Evolutionary conservation across 345 rosid species (phyloP), one percentile per base, ranked within the genome.

Genomic region (Jatropha curcas): DNA sequence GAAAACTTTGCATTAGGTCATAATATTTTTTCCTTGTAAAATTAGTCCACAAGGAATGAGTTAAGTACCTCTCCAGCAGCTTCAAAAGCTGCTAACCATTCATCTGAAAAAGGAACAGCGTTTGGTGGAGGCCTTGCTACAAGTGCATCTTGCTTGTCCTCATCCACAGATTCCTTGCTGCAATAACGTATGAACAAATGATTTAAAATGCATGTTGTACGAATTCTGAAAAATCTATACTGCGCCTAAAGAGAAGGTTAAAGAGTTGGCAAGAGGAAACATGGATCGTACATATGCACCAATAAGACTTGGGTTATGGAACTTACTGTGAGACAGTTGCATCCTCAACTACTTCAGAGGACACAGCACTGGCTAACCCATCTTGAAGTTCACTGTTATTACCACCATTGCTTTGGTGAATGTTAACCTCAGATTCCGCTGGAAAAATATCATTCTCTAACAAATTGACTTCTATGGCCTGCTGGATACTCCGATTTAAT

Each of bases 21-120:
- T 28, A n/a, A 43, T 50, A 33, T 39, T 35, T 16, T 2, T 55
- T 24, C 50, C 25, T 13, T 16, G 35, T 62, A 34, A 61, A 3
- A 45, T 14, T 60, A 59, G 12, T 25, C 41, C 33, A 66, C 60
- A 24, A 5, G 5, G 12, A 31, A 45, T 51, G 19, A 19, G 25
- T 19, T 30, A 39, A 72, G 53, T 88, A 95, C 98, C 99, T 92
- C 98, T 76, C 99, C 99, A 67, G 96, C 97, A 71, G 93, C 94
- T 86, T 91, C 98, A 69, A 91, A 65, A 67, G 94, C 96, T 62
- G 98, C 92, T 78, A 95, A 72, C 99, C 99, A 91, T 73, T 95
- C 98, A 51, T 92, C 97, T 67, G 98, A 95, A 80, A 92, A 92
- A 46, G 99, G 97, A 83, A 77, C 81, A 74, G 84, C 96, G 80